Base-by-base conservation (phyloP, 768 basidiomycete genomes). In the Suillus discolor region DNA sequence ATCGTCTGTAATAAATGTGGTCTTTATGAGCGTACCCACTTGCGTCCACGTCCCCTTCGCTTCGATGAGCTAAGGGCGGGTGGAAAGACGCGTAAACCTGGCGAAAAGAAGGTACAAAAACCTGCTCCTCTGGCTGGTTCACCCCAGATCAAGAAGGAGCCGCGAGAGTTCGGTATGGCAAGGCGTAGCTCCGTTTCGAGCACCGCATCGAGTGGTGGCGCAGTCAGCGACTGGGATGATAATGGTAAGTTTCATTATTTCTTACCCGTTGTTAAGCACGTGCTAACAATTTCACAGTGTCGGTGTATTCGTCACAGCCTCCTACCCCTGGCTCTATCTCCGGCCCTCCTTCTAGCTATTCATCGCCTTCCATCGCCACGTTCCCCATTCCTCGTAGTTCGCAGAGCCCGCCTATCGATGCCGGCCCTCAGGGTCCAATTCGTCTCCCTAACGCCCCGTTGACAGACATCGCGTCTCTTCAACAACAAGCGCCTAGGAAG, bases 1-100 rank as follows among this genome's bases (percentile, higher is more conserved):
- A 95, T 95, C 72, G 93, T 95, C 54, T 95, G 93, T 85, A 95
- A 95, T 84, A 95, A 95, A 81, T 95, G 93, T 69, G 93, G 93
- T 12, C 84, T 95, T 45, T 95, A 95, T 72, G 93, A 95, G 77
- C 91, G 93, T 73, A 95, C 93, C 15, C 93, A 95, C 70, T 78
- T 94, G 63, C 86, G 93, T 28, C 87, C 93, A 6, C 84, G 93
- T 15, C 93, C 93, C 9, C 82, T 94, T 20, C 89, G 93, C 62
- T 94, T 95, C 68, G 93, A 94, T 75, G 93, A 94, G 77, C 85
- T 95, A 49, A 87, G 93, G 6, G 89, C 92, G 0, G 92, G 93
- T n/a, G 89, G 89, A 78, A 94, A 94, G 79, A 87, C 90, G 15
- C 84, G 93, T 66, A 77, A 93, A 88, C 55, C 54, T 38, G 70